Evolutionary conservation across 306 rosid genomes (phyloP), one percentile per base, ranked within the genome.

Genomic region (Corylus avellana): DNA sequence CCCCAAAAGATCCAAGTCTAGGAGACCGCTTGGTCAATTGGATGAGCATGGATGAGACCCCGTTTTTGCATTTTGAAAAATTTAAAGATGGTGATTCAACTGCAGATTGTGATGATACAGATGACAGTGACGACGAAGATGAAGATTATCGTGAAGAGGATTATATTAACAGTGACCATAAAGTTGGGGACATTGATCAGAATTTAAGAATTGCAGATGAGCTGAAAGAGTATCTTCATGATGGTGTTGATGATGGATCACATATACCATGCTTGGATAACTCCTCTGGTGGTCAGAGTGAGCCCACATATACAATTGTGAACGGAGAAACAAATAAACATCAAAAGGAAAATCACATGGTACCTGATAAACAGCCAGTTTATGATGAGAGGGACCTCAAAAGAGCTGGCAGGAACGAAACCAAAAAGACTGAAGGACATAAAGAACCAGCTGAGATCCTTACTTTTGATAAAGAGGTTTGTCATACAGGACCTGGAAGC

Each of bases 21-120:
- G 82, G 76, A 56, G 83, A 87, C 35, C 37, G 74, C 39, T 67
- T 82, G 78, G 87, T 94, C 68, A 92, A 85, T 84, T 94, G 94
- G 98, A 89, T 94, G 92, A 89, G 90, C 90, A 84, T 83, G 88
- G 95, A 89, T 63, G 92, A 91, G 61, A 89, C 82, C 29, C 93
- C 87, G 78, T 80, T 76, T 74, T 75, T 83, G 67, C 73, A 59
- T 50, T 72, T 13, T 57, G 93, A 81, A 71, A 94, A 82, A 51
- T 59, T 77, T 7, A 89, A 85, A 83, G 90, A 89, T 42, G 44
- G 68, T 51, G 82, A 90, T 46, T 81, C 83, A 59, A 35, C 69
- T 20, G 88, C 86, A 83, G 88, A 88, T 51, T 84, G 68, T 48
- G 90, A 79, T 73, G 86, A 88, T 80, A 76, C 87, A 57, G 91